Conservation (phyloP, 2,329 filamentous ascomycete species). For the Fusarium coffeatum region DNA sequence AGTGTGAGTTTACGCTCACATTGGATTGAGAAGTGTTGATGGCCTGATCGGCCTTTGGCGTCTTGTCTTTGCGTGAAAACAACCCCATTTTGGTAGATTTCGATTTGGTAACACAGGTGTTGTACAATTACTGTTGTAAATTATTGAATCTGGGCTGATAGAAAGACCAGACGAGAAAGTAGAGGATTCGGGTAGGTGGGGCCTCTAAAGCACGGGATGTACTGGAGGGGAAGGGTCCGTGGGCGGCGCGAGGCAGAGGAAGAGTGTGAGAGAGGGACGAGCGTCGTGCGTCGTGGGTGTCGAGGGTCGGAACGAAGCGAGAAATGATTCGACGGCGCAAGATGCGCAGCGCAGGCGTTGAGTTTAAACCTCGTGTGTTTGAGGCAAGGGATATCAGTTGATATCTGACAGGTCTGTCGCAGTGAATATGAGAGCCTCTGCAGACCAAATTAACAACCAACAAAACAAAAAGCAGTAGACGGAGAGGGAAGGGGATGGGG, state of each 20-base stretch:
- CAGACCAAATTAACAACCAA: constrained; percentile 28
- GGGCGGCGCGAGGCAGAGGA: constrained; percentile 25
- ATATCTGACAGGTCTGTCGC: constrained; percentile 22
- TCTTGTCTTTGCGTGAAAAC: constrained; percentile 67
- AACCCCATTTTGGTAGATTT: constrained; percentile 61
- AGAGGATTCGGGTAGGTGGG: constrained; percentile 40
- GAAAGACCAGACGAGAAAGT: constrained; percentile 36
- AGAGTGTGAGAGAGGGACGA: constrained; percentile 39
- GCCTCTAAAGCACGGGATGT: constrained; percentile 26
- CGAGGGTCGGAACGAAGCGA: constrained; percentile 41
- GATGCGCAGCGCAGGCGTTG: constrained; percentile 35
- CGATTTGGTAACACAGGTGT: constrained; percentile 16
- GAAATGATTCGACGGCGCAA: constrained; percentile 36
- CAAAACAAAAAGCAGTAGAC: constrained; percentile 28
- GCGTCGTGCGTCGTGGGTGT: constrained; percentile 38
- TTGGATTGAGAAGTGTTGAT: constrained; percentile 61
- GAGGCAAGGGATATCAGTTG: constrained; percentile 39
- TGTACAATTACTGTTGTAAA: constrained; percentile 23
- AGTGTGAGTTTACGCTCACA: constrained; percentile 63
- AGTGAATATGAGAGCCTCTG: constrained; percentile 15
- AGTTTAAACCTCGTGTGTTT: constrained; percentile 19
- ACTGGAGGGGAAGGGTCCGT: constrained; percentile 42
- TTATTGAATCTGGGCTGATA: constrained; percentile 39
- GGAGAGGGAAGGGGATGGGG: constrained; percentile 40
- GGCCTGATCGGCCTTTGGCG: constrained; percentile 56